Base-by-base conservation (phyloP, 208 protist species). In the Trypanosoma conorhini region DNA sequence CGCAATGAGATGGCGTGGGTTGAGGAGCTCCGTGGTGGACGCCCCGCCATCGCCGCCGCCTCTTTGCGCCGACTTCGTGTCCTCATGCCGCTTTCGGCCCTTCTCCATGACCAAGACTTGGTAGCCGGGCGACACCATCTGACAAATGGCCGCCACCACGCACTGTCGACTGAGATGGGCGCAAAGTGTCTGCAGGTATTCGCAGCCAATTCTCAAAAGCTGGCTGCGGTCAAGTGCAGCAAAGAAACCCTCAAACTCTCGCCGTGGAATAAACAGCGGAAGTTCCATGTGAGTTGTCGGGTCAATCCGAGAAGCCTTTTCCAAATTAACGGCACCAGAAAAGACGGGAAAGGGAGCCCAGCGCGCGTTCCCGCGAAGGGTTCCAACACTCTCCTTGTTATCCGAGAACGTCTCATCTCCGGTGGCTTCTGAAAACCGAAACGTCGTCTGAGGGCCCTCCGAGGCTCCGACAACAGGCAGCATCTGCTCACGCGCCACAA, bases 361-460 rank as follows among this genome's bases (percentile, higher is more conserved):
- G 9, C 74, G 64, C 50, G 82, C 85, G 21, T 56, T 35, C 22
- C 85, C 85, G 28, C 19, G 17, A 38, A 91, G 77, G 46, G 26
- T 38, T 24, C 74, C 85, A 21, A 67, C 57, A 74, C 60, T 76
- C 26, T 74, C 48, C 35, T 72, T 75, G 31, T 85, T 76, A 17
- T 69, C 67, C 7, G 81, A 83, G 13, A 59, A 48, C 3, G 69
- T 63, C 42, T 68, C 52, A 26, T 31, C 67, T 0, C 82, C 85
- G n/a, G 67, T 80, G 51, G 74, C 61, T 51, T 85, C 79, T 19
- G 64, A 48, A 52, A 91, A 83, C 8, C 52, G 60, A 67, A 89
- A 87, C 24, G 65, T 68, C 33, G 60, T 73, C 56, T 74, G 73
- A n/a, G 50, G 46, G 17, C 71, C 62, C 30, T 79, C 76, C 19